Conservation (phyloP, 805 yeast genomes). For the Schwanniomyces occidentalis region DNA sequence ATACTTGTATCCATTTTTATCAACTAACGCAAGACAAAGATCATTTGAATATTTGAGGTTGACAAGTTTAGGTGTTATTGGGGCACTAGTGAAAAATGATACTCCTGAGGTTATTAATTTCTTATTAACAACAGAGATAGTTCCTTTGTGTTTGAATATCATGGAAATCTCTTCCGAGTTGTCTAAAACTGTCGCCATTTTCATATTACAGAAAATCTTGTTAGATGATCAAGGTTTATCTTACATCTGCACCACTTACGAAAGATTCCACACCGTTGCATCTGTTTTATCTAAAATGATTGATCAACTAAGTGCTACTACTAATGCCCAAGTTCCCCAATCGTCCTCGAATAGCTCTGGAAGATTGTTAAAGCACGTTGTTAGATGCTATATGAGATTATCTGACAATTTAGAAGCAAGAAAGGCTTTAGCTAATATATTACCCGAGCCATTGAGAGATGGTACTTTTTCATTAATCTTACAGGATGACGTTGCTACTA, state of each 20-base stretch:
- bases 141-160: constrained; percentile 89
- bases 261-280: constrained; percentile 91
- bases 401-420: constrained; percentile 91
- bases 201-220: constrained; percentile 89
- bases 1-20: constrained; percentile 89
- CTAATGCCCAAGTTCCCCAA: constrained; percentile 46
- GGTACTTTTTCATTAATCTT: constrained; percentile 79
- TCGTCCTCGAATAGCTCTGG: constrained; percentile 56
- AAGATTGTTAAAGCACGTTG: constrained; percentile 86
- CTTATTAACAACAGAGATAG: constrained; percentile 90
- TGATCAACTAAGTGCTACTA: constrained; percentile 59
- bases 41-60: constrained; percentile 92
- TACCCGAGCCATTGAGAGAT: constrained; percentile 86
- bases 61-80: constrained; percentile 94
- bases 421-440: constrained; percentile 74
- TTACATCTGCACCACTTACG: constrained; percentile 93
- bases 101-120: constrained; percentile 93
- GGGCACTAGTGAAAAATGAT: constrained; percentile 94
- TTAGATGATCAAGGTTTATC: constrained; percentile 89
- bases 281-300: constrained; percentile 87
- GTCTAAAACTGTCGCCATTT: constrained; percentile 94
- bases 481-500: constrained; percentile 86
- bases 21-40: constrained; percentile 86
- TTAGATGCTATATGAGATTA: constrained; percentile 86
- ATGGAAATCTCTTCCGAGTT: constrained; percentile 95